Conservation (phyloP, 441 rosid genomes). For the Hura crepitans region DNA sequence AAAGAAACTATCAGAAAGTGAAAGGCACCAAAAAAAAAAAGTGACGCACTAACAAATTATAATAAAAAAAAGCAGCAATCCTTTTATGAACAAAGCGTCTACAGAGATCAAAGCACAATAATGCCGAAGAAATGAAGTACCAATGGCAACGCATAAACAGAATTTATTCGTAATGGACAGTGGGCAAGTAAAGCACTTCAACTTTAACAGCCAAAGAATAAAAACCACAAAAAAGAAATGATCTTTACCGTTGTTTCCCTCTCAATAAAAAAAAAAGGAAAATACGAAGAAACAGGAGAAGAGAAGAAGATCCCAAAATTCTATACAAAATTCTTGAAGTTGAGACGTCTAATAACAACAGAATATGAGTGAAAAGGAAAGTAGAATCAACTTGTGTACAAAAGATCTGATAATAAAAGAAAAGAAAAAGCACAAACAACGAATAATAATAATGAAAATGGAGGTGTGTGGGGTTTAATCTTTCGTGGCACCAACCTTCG, state of each 20-base stretch:
- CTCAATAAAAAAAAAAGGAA: background rate
- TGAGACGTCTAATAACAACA: background rate
- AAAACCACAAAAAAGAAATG: constrained; percentile 14
- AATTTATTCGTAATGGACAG: constrained; percentile 40
- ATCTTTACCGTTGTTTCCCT: background rate
- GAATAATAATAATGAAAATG: background rate
- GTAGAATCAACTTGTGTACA: background rate
- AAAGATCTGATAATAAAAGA: background rate
- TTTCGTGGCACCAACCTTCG: constrained; percentile 9
- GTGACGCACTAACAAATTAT: constrained; percentile 16
- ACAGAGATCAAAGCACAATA: constrained; percentile 27
- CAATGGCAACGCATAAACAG: constrained; percentile 30
- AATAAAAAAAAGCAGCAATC: constrained; percentile 25
- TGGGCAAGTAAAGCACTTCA: constrained; percentile 29
- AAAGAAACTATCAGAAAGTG: constrained; percentile 33
- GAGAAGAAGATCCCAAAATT: constrained; percentile 1
- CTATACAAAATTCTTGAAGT: constrained; percentile 1
- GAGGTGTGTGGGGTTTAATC: too few species aligned
- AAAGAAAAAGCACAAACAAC: too few species aligned
- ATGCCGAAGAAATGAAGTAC: constrained; percentile 21
- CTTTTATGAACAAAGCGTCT: constrained; percentile 38
- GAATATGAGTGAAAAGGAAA: background rate
- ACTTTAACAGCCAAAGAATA: constrained; percentile 31
- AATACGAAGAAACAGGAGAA: background rate
- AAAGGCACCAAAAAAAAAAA: constrained; percentile 31